Base-by-base conservation (phyloP, 225 moss, liverwort and hornwort species). In the Antitrichia curtipendula region DNA sequence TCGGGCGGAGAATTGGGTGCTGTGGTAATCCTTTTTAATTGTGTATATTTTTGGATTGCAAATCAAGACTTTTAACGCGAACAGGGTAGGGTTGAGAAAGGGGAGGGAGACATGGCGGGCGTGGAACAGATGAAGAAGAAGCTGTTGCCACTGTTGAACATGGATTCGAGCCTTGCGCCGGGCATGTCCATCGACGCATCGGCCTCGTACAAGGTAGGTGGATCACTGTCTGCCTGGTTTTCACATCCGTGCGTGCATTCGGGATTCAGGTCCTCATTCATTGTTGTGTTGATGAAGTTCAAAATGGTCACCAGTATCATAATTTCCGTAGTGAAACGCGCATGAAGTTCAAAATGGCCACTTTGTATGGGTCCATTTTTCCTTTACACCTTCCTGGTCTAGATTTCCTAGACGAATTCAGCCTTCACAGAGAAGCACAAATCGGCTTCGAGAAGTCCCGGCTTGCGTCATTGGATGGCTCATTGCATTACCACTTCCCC, bases 71-170 rank as follows among this genome's bases (percentile, higher is more conserved):
- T 72, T 68, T 3, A 54, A 43, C 52, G 57, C 77, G 63, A 79
- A 72, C 41, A 81, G 84, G 66, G 84, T 57, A 88, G 87, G 80
- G 84, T 49, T 72, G 86, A 79, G 87, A 52, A 81, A 79, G 63
- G 75, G 64, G 63, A 63, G 76, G 53, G 68, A 84, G 86, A 91
- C 87, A 99, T 99, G 99, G 97, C 99, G 83, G 99, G 96, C 86
- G 92, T 99, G 81, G 99, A 97, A 93, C 96, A 97, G 95, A 91
- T 99, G 99, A 96, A 94, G 95, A 99, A 99, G 95, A 99, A 92
- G 92, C 93, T 99, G 79, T 87, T 94, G 91, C 98, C 98, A 53
- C 94, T 99, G 79, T 77, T 96, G 90, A 95, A 95, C 58, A 93
- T 96, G 89, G 96, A 96, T 89, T 83, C 96, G 45, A 95, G 91